Evolutionary conservation across 441 rosid genomes (phyloP), one percentile per base, ranked within the genome.

Genomic region (Viola pubescens): DNA sequence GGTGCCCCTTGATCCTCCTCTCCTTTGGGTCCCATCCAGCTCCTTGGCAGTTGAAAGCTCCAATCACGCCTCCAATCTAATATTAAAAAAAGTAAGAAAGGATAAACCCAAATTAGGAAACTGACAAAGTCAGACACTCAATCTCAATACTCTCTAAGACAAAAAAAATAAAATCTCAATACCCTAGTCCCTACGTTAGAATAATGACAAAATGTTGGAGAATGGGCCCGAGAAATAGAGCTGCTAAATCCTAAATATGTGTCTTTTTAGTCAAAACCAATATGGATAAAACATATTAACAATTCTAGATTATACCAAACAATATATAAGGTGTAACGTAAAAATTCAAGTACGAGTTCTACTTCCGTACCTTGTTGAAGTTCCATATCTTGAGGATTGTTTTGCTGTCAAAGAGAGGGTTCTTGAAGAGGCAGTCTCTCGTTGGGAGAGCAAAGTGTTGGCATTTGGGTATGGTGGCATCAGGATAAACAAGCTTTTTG

Each of bases 21-120:
- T 75, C 82, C 59, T 79, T 73, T 3, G 73, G 75, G 56, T 80
- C 83, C 95, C 97, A 89, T 0, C 92, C 95, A 34, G 85, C 86
- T 68, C 97, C 91, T 85, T 85, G 89, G 64, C 94, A 89, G 66
- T 89, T 89, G 67, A 89, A 87, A 52, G 89, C 87, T 65, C 95
- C 95, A 58, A 89, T 75, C 41, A 87, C 95, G 4, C 86, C 95
- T 70, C 90, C 90, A 16, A 14, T 1, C 41, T 56, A 9, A n/a
- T 42, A 6, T 45, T 0, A 45, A 45, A 6, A 45, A 45, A 45
- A 9, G 10, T 3, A 45, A 45, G 11, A 7, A 8, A 7, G 3
- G 37, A 10, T 38, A 51, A 45, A 6, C 26, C n/a, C 34, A 11
- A 39, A 47, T 34, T 37, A 46, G 11, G 37, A 45, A 45, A 45